Conservation (phyloP, 805 yeast species). For the Candida dendrica region DNA sequence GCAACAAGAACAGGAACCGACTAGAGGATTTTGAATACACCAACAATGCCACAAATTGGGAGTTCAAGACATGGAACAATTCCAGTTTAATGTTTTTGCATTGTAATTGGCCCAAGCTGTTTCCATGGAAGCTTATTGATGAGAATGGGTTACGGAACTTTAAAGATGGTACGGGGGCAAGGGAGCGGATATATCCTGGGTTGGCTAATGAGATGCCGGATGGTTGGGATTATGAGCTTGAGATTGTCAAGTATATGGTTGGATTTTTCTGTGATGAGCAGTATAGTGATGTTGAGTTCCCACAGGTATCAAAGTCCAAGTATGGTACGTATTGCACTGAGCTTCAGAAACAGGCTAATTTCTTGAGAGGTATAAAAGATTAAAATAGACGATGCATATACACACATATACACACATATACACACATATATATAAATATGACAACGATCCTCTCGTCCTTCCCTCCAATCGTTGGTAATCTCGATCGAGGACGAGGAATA, state of each 20-base stretch:
- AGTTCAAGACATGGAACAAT: slow-evolving; percentile 8
- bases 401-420: no score
- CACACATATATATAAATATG: no score
- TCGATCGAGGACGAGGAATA: no score
- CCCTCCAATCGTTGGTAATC: no score
- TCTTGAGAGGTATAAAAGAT: slow-evolving; percentile 16
- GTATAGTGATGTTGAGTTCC: slow-evolving; percentile 19
- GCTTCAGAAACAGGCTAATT: slow-evolving; percentile 26
- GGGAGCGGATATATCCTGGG: slow-evolving; percentile 9
- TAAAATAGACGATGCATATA: not conserved
- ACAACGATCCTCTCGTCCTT: no score
- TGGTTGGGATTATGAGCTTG: slow-evolving; percentile 7
- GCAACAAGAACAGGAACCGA: slow-evolving; percentile 1
- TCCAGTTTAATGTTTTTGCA: slow-evolving; percentile 11
- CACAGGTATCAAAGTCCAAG: slow-evolving; percentile 20
- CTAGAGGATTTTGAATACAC: slow-evolving; percentile 6
- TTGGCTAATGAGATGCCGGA: slow-evolving; percentile 1
- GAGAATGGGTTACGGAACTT: slow-evolving; percentile 1
- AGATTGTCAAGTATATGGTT: slow-evolving; percentile 3
- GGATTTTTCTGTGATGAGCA: slow-evolving; percentile 12
- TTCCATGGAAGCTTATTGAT: slow-evolving; percentile 5
- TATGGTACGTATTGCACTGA: slow-evolving; percentile 31
- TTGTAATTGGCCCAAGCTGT: slow-evolving; percentile 12
- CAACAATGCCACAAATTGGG: slow-evolving; percentile 9
- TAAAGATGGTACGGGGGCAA: slow-evolving; percentile 2